phyloP scores from a whole-genome alignment of 1,284 basidiomycete genomes.

The Erythrobasidium hasegawianum region DNA sequence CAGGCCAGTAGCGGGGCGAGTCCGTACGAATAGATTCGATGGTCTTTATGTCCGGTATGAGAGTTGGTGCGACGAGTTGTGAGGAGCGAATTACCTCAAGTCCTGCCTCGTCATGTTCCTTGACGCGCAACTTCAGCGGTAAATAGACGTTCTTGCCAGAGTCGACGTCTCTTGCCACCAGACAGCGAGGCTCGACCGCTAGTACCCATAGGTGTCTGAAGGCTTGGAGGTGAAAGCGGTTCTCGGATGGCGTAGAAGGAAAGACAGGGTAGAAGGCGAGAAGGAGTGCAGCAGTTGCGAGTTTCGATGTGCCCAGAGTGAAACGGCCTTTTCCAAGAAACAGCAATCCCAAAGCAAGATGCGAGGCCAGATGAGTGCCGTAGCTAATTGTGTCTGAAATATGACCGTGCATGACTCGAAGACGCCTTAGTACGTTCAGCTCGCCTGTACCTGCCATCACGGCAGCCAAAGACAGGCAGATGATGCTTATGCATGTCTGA shows the following conservation, averaged over 20 bases:
- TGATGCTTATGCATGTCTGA: constrained; percentile 81
- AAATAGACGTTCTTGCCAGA: constrained; percentile 83
- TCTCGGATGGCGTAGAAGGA: constrained; percentile 72
- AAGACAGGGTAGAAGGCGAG: constrained; percentile 88
- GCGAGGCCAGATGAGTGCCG: constrained; percentile 83
- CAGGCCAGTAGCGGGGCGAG: constrained; percentile 90
- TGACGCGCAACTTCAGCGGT: constrained; percentile 77
- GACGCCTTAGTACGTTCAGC: constrained; percentile 76
- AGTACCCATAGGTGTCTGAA: constrained; percentile 93
- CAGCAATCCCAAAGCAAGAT: constrained; percentile 84
- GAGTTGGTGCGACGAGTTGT: constrained; percentile 80
- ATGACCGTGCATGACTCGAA: constrained; percentile 88
- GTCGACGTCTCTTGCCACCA: constrained; percentile 85
- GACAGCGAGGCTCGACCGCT: constrained; percentile 86
- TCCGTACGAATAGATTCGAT: constrained; percentile 76
- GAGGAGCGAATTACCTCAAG: constrained; percentile 57
- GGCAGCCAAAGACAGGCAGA: constrained; percentile 78
- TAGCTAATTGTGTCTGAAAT: constrained; percentile 74
- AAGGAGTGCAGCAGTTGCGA: constrained; percentile 83
- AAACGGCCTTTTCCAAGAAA: constrained; percentile 92
- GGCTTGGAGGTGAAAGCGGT: constrained; percentile 86
- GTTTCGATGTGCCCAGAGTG: constrained; percentile 85
- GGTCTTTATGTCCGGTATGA: constrained; percentile 79
- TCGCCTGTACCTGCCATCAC: constrained; percentile 97
- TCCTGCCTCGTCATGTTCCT: constrained; percentile 54